Percentiles rank a stretch among this genome's conserved stretches.
Evolutionary conservation across 2,329 filamentous ascomycete genomes (phyloP).

Genomic region (Penicillium freii): DNA sequence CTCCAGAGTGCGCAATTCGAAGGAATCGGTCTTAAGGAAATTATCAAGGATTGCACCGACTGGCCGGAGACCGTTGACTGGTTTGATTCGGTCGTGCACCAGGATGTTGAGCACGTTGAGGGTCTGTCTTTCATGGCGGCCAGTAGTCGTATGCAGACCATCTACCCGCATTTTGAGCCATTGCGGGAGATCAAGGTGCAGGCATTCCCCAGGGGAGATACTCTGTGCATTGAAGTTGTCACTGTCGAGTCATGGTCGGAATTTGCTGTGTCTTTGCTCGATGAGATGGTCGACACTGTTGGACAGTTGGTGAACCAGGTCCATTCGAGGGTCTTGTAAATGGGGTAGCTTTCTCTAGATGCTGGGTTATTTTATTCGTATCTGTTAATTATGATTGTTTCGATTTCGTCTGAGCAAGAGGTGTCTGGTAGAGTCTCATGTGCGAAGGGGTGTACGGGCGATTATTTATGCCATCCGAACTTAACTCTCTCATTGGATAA

Average conservation of each 20-base stretch:
- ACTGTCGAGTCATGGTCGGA: slow-evolving; percentile 49
- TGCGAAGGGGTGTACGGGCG: no score
- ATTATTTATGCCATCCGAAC: no score
- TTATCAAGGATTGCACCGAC: slow-evolving; percentile 46
- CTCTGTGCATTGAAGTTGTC: slow-evolving; percentile 56
- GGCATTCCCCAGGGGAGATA: slow-evolving; percentile 57
- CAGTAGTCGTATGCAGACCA: slow-evolving; percentile 51
- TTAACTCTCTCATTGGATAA: no score
- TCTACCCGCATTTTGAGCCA: slow-evolving; percentile 56
- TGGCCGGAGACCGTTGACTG: slow-evolving; percentile 37
- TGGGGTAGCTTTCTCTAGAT: no score
- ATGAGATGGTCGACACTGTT: slow-evolving; percentile 44
- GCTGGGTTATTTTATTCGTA: not conserved
- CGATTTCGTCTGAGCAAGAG: no score
- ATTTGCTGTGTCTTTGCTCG: slow-evolving; percentile 51
- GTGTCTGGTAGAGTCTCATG: no score
- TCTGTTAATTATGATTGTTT: not conserved
- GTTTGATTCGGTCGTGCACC: slow-evolving; percentile 56
- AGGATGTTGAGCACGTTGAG: slow-evolving; percentile 60
- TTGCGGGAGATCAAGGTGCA: slow-evolving; percentile 41
- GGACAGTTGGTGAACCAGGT: slow-evolving; percentile 34
- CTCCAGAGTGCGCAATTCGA: slow-evolving; percentile 51
- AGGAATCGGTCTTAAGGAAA: slow-evolving; percentile 49
- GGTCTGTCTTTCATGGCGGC: slow-evolving; percentile 28
- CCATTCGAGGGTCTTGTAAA: not conserved